Evolutionary conservation across 129 eudicot species (phyloP).

Genomic region (Centrapalus pauciflorus): DNA sequence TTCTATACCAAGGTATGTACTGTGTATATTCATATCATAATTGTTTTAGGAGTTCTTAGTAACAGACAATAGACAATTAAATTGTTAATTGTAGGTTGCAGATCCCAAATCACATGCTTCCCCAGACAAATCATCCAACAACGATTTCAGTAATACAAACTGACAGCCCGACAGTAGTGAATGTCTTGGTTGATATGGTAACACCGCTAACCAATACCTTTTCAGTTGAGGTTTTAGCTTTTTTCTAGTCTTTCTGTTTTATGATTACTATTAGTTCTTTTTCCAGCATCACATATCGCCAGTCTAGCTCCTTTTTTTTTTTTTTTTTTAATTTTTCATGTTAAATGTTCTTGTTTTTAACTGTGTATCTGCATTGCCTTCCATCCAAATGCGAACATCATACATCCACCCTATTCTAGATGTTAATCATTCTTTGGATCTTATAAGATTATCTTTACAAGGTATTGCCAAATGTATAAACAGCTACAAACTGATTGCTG

Average conservation of each 20-base stretch:
- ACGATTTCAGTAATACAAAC: slow-evolving; percentile 62
- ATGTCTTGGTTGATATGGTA: slow-evolving; percentile 88
- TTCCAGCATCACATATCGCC: slow-evolving; percentile 11
- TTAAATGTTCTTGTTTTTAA: not conserved
- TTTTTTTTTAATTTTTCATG: not conserved
- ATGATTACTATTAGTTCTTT: not conserved
- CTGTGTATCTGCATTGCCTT: not conserved
- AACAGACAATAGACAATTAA: slow-evolving; percentile 8
- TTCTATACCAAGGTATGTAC: slow-evolving; percentile 64
- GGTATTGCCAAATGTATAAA: not conserved
- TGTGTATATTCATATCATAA: not conserved
- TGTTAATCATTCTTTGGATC: not conserved
- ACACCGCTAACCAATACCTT: not conserved
- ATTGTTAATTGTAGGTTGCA: slow-evolving; percentile 51
- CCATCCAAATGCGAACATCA: not conserved
- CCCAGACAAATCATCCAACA: slow-evolving; percentile 85
- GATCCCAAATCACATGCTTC: slow-evolving; percentile 79
- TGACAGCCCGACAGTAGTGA: slow-evolving; percentile 76
- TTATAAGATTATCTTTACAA: too few species aligned
- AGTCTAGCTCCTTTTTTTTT: not conserved
- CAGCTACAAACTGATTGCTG: not conserved
- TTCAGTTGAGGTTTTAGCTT: not conserved
- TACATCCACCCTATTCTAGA: not conserved
- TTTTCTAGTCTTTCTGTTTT: not conserved
- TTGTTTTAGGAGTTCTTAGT: slow-evolving; percentile 1